These are phyloP conservation scores for Ophiostoma pallidulum DNA, from an alignment of 2,329 filamentous ascomycete species.

Conservation along the genomic window DNA sequence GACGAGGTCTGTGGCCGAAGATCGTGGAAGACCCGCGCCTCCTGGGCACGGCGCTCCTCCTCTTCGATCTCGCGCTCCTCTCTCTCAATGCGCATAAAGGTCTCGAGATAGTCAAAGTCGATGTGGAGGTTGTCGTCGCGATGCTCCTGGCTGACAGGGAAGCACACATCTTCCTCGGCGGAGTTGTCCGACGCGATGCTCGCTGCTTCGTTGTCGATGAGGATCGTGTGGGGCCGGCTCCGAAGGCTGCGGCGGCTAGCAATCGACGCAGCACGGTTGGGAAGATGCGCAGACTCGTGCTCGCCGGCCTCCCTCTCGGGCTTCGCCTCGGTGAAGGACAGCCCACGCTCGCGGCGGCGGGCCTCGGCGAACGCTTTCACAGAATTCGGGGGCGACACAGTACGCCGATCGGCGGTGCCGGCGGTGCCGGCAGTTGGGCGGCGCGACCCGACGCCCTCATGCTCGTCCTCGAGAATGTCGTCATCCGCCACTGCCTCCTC, in stretches of 20 bases:
- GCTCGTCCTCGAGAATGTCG: conserved; percentile 43
- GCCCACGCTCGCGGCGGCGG: conserved; percentile 69
- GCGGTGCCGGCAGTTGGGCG: conserved; percentile 50
- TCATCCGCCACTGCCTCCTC: conserved; percentile 81
- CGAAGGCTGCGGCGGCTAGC: conserved; percentile 45
- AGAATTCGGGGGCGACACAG: conserved; percentile 84
- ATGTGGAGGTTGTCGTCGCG: conserved; percentile 67
- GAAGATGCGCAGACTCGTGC: conserved; percentile 38
- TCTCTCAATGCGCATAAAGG: conserved; percentile 63
- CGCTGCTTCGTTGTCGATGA: conserved; percentile 49
- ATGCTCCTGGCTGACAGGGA: conserved; percentile 62
- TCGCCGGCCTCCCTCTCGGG: conserved; percentile 25
- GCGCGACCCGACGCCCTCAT: conserved; percentile 35
- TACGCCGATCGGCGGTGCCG: conserved; percentile 52
- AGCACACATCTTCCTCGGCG: conserved; percentile 82
- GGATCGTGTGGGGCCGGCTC: conserved; percentile 44
- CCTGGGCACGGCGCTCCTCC: conserved; percentile 40
- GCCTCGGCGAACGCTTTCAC: conserved; percentile 95
- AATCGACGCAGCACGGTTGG: conserved; percentile 63
- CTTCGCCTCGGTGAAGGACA: conserved; percentile 43
- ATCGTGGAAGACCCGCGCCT: conserved; percentile 49
- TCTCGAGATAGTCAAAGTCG: conserved; percentile 89
- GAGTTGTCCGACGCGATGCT: conserved; percentile 58
- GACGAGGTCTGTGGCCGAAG: conserved; percentile 37
- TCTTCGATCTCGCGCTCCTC: conserved; percentile 39